A percentile compares a stretch with the other conserved stretches of the same genome.
These are phyloP conservation scores for Thermochaetoides dissita DNA, from an alignment of 2,329 filamentous ascomycete genomes.

Conservation along the genomic window DNA sequence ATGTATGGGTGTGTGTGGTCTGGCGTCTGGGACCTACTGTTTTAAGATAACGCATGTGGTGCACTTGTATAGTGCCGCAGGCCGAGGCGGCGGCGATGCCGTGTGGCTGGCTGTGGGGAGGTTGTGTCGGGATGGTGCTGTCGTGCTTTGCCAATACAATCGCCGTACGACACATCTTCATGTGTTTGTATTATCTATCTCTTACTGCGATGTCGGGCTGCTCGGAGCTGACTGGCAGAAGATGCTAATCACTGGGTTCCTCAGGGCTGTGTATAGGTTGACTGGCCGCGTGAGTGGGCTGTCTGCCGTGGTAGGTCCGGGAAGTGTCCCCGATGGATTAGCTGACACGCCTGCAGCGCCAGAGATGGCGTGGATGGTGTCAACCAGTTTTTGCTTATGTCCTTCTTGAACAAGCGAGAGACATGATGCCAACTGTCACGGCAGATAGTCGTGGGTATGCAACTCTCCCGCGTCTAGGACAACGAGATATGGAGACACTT, in stretches of 20 bases:
- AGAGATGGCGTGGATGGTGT: constrained; percentile 10
- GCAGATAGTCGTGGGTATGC: neutral
- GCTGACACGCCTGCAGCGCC: constrained; percentile 7
- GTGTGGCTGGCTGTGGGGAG: too few relatives aligned
- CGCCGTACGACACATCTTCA: neutral
- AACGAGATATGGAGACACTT: constrained; percentile 1
- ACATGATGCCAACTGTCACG: constrained; percentile 3
- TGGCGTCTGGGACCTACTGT: too few relatives aligned
- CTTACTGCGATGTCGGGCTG: neutral
- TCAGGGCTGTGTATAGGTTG: neutral
- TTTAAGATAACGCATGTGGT: too few relatives aligned
- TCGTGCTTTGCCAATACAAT: too few relatives aligned
- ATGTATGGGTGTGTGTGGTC: too few relatives aligned
- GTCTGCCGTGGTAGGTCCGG: neutral
- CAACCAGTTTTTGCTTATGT: neutral
- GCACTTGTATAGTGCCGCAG: too few relatives aligned
- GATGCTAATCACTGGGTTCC: neutral
- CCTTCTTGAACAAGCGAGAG: neutral
- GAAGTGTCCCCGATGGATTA: neutral
- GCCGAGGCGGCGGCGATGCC: too few relatives aligned
- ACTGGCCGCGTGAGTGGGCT: neutral
- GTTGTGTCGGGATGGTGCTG: too few relatives aligned
- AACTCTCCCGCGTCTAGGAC: neutral
- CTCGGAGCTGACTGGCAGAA: neutral
- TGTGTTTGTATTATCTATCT: neutral